Base-by-base conservation (phyloP, 208 protist species). In the Leishmania arabica region DNA sequence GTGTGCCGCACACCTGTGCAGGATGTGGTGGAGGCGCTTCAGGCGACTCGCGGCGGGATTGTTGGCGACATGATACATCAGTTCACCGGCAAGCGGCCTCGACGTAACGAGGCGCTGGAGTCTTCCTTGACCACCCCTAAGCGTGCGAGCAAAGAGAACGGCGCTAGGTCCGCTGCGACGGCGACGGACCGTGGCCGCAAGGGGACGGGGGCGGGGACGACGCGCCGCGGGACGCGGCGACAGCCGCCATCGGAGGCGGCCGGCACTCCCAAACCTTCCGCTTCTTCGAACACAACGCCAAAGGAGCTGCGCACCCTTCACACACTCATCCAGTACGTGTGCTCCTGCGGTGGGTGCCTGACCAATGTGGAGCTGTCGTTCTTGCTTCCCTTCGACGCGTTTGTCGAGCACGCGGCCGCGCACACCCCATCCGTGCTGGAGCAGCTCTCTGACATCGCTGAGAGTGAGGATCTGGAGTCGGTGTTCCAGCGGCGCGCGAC, bases 381-480 rank as follows among this genome's bases (percentile, higher is more conserved):
- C 84, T 83, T 99, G 2, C 87, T 99, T 19, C 80, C 82, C 21
- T 95, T 93, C 79, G 90, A 95, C 27, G 94, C 94, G n/a, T 99
- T 95, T 86, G 34, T 79, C 31, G 85, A 75, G 66, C 74, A 87
- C 51, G 74, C 75, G 40, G 71, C 84, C 19, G 80, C 69, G 27
- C 58, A 68, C 70, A 68, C 19, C n/a, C n/a, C 79, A 31, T 60
- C 65, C 31, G 73, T 3, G 62, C 27, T 49, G 64, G 42, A 53
- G 75, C 42, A 65, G 64, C 21, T 68, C 0, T 51, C 47, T 37
- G 24, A n/a, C 8, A 47, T 56, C 1, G 64, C 54, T 13, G 82
- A 77, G 21, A 65, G 77, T 34, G 66, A 47, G 40, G 75, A 76
- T 37, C 31, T 86, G 21, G 82, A 72, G 15, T 24, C 37, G 60